phyloP scores from a whole-genome alignment of 1,139 yeast genomes.

The Yamadazyma oceani region DNA sequence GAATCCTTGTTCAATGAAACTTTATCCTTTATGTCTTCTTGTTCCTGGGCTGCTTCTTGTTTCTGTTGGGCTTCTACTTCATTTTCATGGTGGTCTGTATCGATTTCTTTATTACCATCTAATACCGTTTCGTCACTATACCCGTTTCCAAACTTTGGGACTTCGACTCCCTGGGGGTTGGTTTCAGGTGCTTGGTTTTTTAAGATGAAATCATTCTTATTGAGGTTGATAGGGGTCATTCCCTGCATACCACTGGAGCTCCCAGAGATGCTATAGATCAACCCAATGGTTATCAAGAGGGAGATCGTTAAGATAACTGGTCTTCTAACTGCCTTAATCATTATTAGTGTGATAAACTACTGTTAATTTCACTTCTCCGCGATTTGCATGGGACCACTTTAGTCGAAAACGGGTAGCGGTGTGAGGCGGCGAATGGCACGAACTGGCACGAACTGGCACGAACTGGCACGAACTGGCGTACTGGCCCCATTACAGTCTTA shows the following conservation, averaged over 20 bases:
- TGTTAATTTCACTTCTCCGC: not conserved
- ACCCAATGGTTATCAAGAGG: constrained; percentile 12
- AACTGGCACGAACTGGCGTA: too few species aligned
- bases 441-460: too few species aligned
- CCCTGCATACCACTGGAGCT: constrained; percentile 10
- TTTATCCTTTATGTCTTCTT: not conserved
- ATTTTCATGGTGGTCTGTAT: constrained; percentile 7
- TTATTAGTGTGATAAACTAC: too few species aligned
- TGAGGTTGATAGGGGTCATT: constrained; percentile 23
- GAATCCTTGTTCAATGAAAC: too few species aligned
- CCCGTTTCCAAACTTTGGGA: constrained; percentile 8
- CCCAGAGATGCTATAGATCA: constrained; percentile 16
- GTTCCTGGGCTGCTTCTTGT: not conserved
- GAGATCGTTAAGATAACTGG: constrained; percentile 14
- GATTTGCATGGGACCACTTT: not conserved
- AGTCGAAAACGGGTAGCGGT: too few species aligned
- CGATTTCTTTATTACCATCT: constrained; percentile 8
- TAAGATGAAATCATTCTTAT: constrained; percentile 6
- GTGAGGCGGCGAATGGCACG: too few species aligned
- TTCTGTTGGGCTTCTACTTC: constrained; percentile 2
- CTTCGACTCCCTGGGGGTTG: not conserved
- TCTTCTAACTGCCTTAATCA: constrained; percentile 16
- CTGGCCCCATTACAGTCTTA: too few species aligned
- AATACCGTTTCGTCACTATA: constrained; percentile 11
- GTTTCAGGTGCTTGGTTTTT: constrained; percentile 5